Conservation (phyloP, 208 protist genomes). For the Acanthamoeba sp. region DNA sequence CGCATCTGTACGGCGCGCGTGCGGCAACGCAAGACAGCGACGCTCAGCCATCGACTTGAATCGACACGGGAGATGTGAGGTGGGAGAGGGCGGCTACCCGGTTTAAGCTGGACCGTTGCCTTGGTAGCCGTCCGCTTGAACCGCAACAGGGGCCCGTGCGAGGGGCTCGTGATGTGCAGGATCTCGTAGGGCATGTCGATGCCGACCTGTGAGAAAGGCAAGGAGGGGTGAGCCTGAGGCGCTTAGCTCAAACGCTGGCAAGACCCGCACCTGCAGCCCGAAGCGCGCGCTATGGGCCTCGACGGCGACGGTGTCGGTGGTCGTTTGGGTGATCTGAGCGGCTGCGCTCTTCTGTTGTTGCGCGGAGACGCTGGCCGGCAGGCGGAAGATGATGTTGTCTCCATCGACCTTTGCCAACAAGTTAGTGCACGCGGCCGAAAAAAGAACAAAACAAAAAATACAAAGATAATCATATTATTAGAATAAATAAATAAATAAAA, state of each 20-base stretch:
- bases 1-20: slow-evolving; percentile 2
- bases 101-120: slow-evolving; percentile 78
- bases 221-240: background rate
- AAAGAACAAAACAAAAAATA: background rate
- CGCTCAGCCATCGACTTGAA: slow-evolving; percentile 26
- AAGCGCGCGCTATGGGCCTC: background rate
- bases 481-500: no score
- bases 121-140: slow-evolving; percentile 82
- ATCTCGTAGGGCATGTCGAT: slow-evolving; percentile 85
- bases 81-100: background rate
- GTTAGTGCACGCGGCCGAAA: background rate
- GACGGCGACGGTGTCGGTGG: slow-evolving; percentile 4
- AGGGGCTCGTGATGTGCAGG: slow-evolving; percentile 57
- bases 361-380: slow-evolving; percentile 75
- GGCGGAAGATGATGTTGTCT: slow-evolving; percentile 77
- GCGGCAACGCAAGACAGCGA: background rate
- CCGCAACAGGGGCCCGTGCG: slow-evolving; percentile 66
- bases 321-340: background rate
- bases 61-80: no score
- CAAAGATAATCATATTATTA: background rate
- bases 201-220: background rate
- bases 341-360: background rate
- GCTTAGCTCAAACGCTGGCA: no score
- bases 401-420: slow-evolving; percentile 53
- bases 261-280: background rate